Conservation (phyloP, 345 rosid genomes). For the Corymbia maculata region DNA sequence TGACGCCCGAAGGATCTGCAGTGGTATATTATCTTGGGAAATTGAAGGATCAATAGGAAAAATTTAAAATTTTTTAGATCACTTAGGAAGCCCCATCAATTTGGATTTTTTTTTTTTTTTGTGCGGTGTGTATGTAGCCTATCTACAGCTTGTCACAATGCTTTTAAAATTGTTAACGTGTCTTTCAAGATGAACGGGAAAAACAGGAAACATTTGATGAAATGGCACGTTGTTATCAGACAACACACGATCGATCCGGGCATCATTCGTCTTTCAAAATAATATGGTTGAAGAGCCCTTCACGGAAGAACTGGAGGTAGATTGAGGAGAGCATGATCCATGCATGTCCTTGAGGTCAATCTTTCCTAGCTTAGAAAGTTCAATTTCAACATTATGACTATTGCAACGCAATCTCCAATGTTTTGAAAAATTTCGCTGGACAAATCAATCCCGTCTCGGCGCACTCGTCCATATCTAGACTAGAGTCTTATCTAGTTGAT, state of each 20-base stretch:
- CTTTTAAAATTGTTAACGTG: neutral
- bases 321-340: neutral
- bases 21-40: neutral
- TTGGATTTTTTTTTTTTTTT: neutral
- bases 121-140: neutral
- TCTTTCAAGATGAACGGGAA: neutral
- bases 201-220: neutral
- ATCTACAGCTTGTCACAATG: neutral
- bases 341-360: neutral
- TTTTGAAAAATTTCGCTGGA: neutral
- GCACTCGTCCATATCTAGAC: neutral
- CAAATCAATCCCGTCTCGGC: neutral
- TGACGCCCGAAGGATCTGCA: neutral
- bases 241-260: neutral
- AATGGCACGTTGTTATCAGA: neutral
- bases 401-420: neutral
- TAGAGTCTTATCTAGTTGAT: neutral
- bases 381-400: neutral
- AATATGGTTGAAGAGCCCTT: neutral
- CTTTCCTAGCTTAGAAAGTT: neutral
- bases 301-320: neutral
- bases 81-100: neutral
- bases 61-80: neutral
- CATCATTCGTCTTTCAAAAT: neutral
- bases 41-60: neutral